Percentiles rank a stretch among this genome's conserved stretches.
Conservation (phyloP, 768 basidiomycete genomes). For the Hygrocybe punicea region DNA sequence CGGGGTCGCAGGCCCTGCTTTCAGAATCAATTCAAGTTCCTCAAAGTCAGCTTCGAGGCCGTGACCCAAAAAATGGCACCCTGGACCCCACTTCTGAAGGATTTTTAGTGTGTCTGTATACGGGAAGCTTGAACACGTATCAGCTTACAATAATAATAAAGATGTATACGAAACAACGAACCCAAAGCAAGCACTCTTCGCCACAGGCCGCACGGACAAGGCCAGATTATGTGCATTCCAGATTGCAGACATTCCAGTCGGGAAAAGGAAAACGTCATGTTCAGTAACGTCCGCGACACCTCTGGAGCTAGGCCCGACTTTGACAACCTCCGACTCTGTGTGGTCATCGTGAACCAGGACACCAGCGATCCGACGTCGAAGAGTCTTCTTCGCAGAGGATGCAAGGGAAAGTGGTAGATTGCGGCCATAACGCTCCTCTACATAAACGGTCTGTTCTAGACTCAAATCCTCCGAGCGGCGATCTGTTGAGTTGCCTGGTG, state of each 20-base stretch:
- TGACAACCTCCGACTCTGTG: constrained; percentile 37
- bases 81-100: constrained; percentile 93
- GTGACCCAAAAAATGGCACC: constrained; percentile 82
- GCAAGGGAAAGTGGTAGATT: constrained; percentile 68
- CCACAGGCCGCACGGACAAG: constrained; percentile 47
- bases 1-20: constrained; percentile 41
- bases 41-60: constrained; percentile 76
- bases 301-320: constrained; percentile 61
- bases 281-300: constrained; percentile 71
- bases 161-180: constrained; percentile 36
- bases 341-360: constrained; percentile 62
- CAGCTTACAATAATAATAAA: background rate
- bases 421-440: constrained; percentile 82
- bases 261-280: constrained; percentile 83
- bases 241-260: constrained; percentile 91
- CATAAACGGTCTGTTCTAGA: constrained; percentile 54
- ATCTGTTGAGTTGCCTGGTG: background rate
- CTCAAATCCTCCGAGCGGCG: constrained; percentile 40
- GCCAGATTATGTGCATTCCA: constrained; percentile 84
- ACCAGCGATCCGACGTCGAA: constrained; percentile 88
- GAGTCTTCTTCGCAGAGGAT: constrained; percentile 75
- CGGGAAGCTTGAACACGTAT: constrained; percentile 61
- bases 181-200: constrained; percentile 95
- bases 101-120: constrained; percentile 95
- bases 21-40: constrained; percentile 62